Evolutionary conservation across 805 yeast species (phyloP).

Genomic region (Danielia reshetovae): DNA sequence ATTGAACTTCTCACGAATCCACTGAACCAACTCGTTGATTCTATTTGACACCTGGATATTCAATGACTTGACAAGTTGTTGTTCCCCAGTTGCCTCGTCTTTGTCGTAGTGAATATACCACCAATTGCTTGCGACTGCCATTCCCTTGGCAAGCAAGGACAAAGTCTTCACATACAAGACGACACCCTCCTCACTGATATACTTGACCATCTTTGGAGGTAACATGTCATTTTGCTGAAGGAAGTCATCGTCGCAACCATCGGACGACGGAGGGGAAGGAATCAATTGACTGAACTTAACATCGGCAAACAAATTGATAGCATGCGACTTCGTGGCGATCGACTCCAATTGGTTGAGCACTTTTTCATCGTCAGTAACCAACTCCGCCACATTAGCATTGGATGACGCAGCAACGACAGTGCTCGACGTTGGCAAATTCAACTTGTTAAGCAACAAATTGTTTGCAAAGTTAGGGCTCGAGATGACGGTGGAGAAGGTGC

Average conservation of each 20-base stretch:
- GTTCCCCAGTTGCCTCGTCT: conserved; percentile 9
- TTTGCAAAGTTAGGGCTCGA: conserved; percentile 33
- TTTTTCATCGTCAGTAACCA: conserved; percentile 29
- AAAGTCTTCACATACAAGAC: conserved; percentile 80
- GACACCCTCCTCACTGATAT: conserved; percentile 80
- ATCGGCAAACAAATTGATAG: conserved; percentile 83
- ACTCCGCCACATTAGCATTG: conserved; percentile 6
- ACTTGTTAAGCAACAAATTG: conserved; percentile 31
- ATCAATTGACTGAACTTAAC: conserved; percentile 82
- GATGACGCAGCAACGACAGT: conserved; percentile 16
- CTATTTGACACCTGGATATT: conserved; percentile 28
- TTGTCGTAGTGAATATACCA: conserved; percentile 53
- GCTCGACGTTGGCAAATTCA: conserved; percentile 27
- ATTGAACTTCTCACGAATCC: conserved; percentile 87
- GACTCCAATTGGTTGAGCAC: conserved; percentile 54
- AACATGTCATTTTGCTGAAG: conserved; percentile 40
- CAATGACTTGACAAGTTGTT: conserved; percentile 10
- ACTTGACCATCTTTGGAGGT: conserved; percentile 54
- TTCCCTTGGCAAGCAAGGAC: conserved; percentile 77
- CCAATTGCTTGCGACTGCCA: conserved; percentile 85
- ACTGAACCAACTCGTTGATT: conserved; percentile 74
- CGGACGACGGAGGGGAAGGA: conserved; percentile 62
- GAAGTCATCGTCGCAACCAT: conserved; percentile 32
- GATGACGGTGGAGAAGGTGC: conserved; percentile 12
- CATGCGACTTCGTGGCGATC: conserved; percentile 86